Percentiles rank a stretch among this genome's conserved stretches.
phyloP scores from a whole-genome alignment of 1,284 basidiomycete genomes.

The Xanthoconium separans region DNA sequence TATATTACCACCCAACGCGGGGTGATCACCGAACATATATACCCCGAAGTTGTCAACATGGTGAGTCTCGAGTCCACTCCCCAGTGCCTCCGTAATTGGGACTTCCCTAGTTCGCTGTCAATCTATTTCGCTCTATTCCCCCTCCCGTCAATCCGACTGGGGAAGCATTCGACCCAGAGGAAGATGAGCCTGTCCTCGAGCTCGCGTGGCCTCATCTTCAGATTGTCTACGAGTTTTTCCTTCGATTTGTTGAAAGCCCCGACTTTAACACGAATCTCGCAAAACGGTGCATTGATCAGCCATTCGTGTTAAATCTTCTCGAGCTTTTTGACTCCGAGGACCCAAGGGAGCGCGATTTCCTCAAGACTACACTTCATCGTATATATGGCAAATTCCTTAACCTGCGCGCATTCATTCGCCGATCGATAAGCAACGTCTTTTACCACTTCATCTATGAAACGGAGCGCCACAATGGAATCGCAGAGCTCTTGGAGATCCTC shows the following conservation, averaged over 20 bases:
- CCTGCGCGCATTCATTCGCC: conserved; percentile 96
- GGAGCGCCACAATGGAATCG: conserved; percentile 98
- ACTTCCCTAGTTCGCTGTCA: conserved; percentile 79
- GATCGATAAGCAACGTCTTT: conserved; percentile 99
- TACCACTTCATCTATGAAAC: conserved; percentile 99
- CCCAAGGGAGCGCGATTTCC: conserved; percentile 97
- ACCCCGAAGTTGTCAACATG: conserved; percentile 99
- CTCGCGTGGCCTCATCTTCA: conserved; percentile 99
- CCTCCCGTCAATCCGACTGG: conserved; percentile 98
- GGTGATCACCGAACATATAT: conserved; percentile 96
- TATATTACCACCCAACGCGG: conserved; percentile 97
- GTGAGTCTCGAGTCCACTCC: conserved; percentile 43
- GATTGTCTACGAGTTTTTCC: conserved; percentile 99
- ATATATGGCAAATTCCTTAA: conserved; percentile 99
- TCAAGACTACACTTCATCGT: conserved; percentile 98
- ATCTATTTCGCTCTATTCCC: conserved; percentile 99
- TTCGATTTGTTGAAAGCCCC: conserved; percentile 96
- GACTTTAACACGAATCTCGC: conserved; percentile 99
- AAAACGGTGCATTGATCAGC: conserved; percentile 96
- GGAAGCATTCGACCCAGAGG: conserved; percentile 98
- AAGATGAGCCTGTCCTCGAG: conserved; percentile 98
- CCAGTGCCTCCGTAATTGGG: conserved; percentile 14
- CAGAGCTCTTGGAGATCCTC: conserved; percentile 96
- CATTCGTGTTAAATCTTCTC: conserved; percentile 93
- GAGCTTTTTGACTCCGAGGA: conserved; percentile 99